Evolutionary conservation across 1,284 basidiomycete species (phyloP), one percentile per base, ranked within the genome.

Genomic region (Prillingera fragicola): DNA sequence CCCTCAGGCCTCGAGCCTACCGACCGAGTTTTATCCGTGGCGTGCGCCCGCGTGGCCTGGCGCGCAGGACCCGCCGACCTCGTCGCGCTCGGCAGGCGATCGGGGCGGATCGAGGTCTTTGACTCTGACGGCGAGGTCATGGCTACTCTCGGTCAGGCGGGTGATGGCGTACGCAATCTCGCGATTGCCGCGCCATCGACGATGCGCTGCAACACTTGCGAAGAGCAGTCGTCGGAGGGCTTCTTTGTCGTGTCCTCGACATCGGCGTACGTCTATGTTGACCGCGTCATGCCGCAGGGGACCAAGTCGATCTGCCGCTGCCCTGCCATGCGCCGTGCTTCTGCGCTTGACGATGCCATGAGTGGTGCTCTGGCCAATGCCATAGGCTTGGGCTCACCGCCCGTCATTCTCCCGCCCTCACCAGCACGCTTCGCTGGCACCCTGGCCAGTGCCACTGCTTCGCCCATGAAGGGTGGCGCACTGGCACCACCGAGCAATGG

Each of bases 181-280:
- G 46, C 43, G 8, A 26, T 67, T 10, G 47, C 45, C 2, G 21
- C 45, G 7, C 57, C 65, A 3, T 8, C 37, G 1, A 35, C 41
- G 7, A 58, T 55, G 12, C 52, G 43, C 28, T 69, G 67, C 46
- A 39, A 48, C 1, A 54, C 55, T 0, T 70, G 67, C 43, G 54
- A 55, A 10, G 43, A 44, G 1, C 42, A 41, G 4, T 50, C 59
- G 4, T 39, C 45, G 1, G 58, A 62, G 18, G 60, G 64, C 25
- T 59, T 62, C 38, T 54, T 60, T 21, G 51, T 67, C 27, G 34
- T 68, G 6, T 55, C 61, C 2, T 62, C 64, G 4, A 63, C 65
- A 0, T 8, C 43, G 1, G 35, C 49, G 2, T 52, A 55, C 14
- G 58, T 64, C 2, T 57, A 48, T 28, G 33, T 69, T 17, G 59